Conservation (phyloP, 2,329 filamentous ascomycete species). For the Ophiostoma sp. region DNA sequence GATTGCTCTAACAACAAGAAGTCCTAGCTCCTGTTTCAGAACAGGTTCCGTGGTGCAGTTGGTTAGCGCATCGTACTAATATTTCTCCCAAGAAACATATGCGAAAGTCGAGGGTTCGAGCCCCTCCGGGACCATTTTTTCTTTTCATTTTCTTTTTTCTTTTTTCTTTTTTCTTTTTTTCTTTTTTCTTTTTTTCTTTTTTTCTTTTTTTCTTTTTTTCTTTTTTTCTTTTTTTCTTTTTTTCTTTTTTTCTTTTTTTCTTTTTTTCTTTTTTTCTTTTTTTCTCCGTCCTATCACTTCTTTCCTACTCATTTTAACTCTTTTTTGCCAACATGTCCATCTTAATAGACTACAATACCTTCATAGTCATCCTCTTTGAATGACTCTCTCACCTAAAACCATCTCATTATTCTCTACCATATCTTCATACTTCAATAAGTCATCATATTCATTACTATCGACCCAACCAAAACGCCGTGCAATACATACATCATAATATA, state of each 20-base stretch:
- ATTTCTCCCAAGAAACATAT: conserved; percentile 23
- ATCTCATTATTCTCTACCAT: background rate
- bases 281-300: too few species aligned
- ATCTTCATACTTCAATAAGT: background rate
- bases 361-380: too few species aligned
- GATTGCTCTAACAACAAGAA: conserved; percentile 1
- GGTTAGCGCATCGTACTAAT: conserved; percentile 29
- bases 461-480: background rate
- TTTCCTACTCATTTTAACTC: too few species aligned
- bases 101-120: conserved; percentile 29
- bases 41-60: conserved; percentile 28
- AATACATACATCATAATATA: background rate
- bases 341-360: background rate
- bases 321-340: background rate
- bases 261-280: too few species aligned
- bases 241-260: background rate
- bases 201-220: background rate
- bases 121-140: conserved; percentile 27
- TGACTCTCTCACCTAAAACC: too few species aligned
- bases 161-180: background rate
- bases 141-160: conserved; percentile 7
- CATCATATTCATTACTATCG: background rate
- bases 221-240: background rate
- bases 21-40: conserved; percentile 24
- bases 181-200: background rate